These are phyloP conservation scores for Aristolochia contorta DNA, from an alignment of 164 flowering plant species.

Conservation along the genomic window DNA sequence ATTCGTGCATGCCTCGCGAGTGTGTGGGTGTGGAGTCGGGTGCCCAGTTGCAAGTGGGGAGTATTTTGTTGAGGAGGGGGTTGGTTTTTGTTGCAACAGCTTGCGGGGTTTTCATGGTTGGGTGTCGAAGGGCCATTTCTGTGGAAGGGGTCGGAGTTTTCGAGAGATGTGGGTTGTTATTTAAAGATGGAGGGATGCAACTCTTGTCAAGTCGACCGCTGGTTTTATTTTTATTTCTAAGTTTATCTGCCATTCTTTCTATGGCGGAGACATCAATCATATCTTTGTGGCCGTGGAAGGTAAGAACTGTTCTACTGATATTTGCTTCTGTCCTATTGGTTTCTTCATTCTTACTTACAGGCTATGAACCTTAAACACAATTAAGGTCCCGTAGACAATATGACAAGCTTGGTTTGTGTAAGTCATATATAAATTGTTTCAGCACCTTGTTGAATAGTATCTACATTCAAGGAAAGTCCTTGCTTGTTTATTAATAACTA, in stretches of 20 bases:
- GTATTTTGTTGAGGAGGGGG: slow-evolving; percentile 29
- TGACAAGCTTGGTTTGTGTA: no score
- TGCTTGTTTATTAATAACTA: no score
- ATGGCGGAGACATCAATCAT: slow-evolving; percentile 98
- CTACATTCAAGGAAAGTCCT: no score
- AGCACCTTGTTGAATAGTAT: no score
- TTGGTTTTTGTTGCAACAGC: slow-evolving; percentile 40
- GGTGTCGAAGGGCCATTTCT: slow-evolving; percentile 50
- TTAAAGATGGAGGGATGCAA: slow-evolving; percentile 39
- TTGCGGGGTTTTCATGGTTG: slow-evolving; percentile 44
- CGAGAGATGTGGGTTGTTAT: slow-evolving; percentile 8
- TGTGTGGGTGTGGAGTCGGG: no score
- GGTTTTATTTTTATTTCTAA: slow-evolving; percentile 59
- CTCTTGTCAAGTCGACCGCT: slow-evolving; percentile 64
- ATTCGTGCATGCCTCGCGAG: no score
- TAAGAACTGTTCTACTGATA: slow-evolving; percentile 4
- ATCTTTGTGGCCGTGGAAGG: slow-evolving; percentile 99
- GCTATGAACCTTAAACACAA: no score
- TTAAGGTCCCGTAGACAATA: no score
- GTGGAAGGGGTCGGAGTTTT: slow-evolving; percentile 16
- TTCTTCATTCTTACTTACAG: no score
- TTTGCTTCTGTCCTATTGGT: no score
- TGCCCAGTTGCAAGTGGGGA: background rate
- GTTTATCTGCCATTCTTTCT: slow-evolving; percentile 87
- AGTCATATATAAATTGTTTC: no score